These are phyloP conservation scores for Zygnema cylindricum DNA, from an alignment of 139 green algal species.

Conservation along the genomic window DNA sequence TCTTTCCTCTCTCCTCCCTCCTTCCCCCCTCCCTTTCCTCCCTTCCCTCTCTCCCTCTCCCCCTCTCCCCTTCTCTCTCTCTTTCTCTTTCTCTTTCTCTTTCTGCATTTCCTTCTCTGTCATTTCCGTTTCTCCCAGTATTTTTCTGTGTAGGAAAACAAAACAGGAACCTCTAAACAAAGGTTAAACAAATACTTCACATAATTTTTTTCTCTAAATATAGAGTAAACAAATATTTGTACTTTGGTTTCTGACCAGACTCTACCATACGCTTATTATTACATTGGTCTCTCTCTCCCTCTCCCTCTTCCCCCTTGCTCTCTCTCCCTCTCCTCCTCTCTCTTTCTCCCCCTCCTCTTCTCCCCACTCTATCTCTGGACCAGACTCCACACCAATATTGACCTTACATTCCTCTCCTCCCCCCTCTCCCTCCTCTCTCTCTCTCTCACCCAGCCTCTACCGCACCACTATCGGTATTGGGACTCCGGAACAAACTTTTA, in stretches of 20 bases:
- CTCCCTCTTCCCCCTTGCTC: no score
- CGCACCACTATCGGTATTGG: not conserved
- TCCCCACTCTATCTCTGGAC: not conserved
- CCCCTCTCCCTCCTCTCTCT: not conserved
- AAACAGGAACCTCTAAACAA: no score
- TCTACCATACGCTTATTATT: no score
- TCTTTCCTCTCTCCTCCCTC: not conserved
- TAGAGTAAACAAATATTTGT: no score
- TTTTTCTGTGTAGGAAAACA: no score
- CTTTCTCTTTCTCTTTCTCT: not conserved
- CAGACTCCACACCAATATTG: not conserved
- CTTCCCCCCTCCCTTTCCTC: not conserved
- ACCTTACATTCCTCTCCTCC: not conserved
- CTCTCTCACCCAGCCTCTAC: not conserved
- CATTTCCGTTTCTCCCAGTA: no score
- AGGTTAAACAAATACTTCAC: no score
- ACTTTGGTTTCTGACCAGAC: no score
- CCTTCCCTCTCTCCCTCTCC: slow-evolving; percentile 4
- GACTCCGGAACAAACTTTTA: slow-evolving; percentile 5
- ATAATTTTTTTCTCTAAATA: no score
- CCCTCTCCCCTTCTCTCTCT: not conserved
- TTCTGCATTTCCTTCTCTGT: no score
- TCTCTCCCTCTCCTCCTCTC: not conserved
- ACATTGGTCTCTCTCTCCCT: no score
- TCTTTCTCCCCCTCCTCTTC: not conserved